These are phyloP conservation scores for Macrolepiota albuminosa DNA, from an alignment of 768 basidiomycete species.

Conservation along the genomic window DNA sequence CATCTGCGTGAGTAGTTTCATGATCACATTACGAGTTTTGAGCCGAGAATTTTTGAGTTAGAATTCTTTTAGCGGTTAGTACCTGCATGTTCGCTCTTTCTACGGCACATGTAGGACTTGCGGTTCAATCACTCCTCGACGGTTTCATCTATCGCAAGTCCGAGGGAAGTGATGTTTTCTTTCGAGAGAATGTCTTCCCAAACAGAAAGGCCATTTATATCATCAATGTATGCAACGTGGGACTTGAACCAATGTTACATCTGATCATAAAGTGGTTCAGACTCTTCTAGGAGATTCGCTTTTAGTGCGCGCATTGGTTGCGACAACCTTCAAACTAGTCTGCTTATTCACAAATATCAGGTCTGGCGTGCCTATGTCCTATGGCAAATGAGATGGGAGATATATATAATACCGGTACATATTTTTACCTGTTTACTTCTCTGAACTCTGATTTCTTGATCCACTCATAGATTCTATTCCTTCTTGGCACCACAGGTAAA, in stretches of 20 bases:
- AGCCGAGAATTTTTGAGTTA: background rate
- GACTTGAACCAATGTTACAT: background rate
- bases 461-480: slow-evolving; percentile 10
- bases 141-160: slow-evolving; percentile 21
- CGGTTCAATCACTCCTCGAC: slow-evolving; percentile 20
- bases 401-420: slow-evolving; percentile 19
- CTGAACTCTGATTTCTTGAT: background rate
- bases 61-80: slow-evolving; percentile 18
- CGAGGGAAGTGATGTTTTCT: slow-evolving; percentile 17
- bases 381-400: slow-evolving; percentile 19
- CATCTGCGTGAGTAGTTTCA: slow-evolving; percentile 14
- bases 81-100: slow-evolving; percentile 23
- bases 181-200: slow-evolving; percentile 23
- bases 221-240: slow-evolving; percentile 17
- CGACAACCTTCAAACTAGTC: background rate
- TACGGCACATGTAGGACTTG: slow-evolving; percentile 22
- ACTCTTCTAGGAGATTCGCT: slow-evolving; percentile 23
- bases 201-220: slow-evolving; percentile 24
- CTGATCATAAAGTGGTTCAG: slow-evolving; percentile 10
- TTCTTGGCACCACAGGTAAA: slow-evolving; percentile 21
- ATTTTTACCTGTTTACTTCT: background rate
- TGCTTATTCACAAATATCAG: slow-evolving; percentile 1
- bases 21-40: no score
- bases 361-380: slow-evolving; percentile 25
- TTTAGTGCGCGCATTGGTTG: slow-evolving; percentile 12